Evolutionary conservation across 2,329 filamentous ascomycete genomes (phyloP).

Genomic region (Trichoderma atroviride): DNA sequence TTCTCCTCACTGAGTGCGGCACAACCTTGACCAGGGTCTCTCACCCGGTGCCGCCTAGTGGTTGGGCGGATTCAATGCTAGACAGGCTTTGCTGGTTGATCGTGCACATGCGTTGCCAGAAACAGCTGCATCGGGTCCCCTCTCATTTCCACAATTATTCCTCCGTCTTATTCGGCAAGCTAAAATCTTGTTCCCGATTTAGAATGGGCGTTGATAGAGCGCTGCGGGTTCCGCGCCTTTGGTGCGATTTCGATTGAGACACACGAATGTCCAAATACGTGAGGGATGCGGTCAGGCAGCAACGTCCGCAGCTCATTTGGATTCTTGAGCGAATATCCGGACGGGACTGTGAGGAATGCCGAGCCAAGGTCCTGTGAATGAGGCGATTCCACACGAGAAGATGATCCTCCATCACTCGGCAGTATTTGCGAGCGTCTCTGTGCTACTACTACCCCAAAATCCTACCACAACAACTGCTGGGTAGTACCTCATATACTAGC

Average conservation of each 20-base stretch:
- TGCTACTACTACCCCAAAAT: not conserved
- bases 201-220: not conserved
- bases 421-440: not conserved
- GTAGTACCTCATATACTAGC: not conserved
- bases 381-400: not conserved
- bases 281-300: conserved; percentile 6
- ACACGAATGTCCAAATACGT: not conserved
- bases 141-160: conserved; percentile 22
- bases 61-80: conserved; percentile 5
- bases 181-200: conserved; percentile 20
- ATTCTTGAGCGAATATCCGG: not conserved
- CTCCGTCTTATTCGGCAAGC: conserved; percentile 20
- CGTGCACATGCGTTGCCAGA: conserved; percentile 6
- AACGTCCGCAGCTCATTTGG: not conserved
- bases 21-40: conserved; percentile 4
- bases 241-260: not conserved
- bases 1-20: not conserved
- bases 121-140: conserved; percentile 3
- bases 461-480: not conserved
- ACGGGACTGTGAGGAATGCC: not conserved
- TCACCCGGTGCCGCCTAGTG: not conserved
- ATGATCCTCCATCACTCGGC: not conserved
- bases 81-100: conserved; percentile 22
- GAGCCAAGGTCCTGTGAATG: not conserved
- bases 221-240: conserved; percentile 15